Base-by-base conservation (phyloP, 164 flowering plant species). In the Echeveria elegans region DNA sequence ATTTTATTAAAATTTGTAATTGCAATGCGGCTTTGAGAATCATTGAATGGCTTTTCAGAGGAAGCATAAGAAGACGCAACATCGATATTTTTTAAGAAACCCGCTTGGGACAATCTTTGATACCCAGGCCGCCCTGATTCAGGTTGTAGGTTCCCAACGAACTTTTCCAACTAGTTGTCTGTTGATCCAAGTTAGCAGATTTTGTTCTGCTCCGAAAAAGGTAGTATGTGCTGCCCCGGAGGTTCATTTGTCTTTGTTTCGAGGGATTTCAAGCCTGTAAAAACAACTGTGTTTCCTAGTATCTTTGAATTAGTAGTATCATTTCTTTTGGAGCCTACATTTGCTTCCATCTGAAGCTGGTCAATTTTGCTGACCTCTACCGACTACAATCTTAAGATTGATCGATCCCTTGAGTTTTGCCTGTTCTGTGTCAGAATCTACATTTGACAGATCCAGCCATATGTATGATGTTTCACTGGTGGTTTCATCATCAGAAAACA, bases 181-280 rank as follows among this genome's bases (percentile, higher is more conserved):
- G 63, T 36, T 5, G 0, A 24, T 19, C 34, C 31, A 26, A 18
- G 36, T 60, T 60, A 18, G 63, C 32, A 60, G 74, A 72, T 48
- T 60, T 29, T 30, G 38, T 52, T 40, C 19, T 40, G 66, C 32
- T 70, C 64, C 43, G 65, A 4, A 5, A 60, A 8, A 68, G 45
- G 53, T 31, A 23, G 19, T 37, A 69, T 69, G 58, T 63, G 58
- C 56, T 75, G 65, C 66, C 38, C 73, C 63, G 63, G 73, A 40
- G 64, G 67, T 68, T 72, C 70, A 50, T 59, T 37, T 30, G 58
- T 70, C 62, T 45, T 67, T 19, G 68, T 50, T 53, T 56, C 71
- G 66, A n/a, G 65, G 34, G 47, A 29, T 45, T 70, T 71, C 48
- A 37, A 38, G 58, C 70, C 74, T 38, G 38, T 68, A 47, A 47